Evolutionary conservation across 208 protist genomes (phyloP).

Genomic region (Tritrichomonas musculus): DNA sequence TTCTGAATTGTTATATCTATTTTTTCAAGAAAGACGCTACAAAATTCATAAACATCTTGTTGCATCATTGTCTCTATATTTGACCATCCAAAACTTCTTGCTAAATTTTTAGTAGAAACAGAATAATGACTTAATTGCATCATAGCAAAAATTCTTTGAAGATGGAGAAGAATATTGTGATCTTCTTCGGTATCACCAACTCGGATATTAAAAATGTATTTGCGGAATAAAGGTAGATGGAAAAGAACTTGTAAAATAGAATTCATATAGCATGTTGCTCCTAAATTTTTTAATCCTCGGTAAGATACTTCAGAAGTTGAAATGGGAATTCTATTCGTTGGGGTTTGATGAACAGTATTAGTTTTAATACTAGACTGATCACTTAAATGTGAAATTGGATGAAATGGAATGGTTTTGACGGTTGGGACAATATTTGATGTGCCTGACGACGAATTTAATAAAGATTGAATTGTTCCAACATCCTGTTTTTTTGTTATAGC

Average conservation of each 20-base stretch:
- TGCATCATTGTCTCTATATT: background rate
- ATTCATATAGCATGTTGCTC: background rate
- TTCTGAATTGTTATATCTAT: background rate
- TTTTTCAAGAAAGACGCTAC: background rate
- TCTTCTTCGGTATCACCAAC: background rate
- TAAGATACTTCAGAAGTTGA: no score
- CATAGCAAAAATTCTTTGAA: background rate
- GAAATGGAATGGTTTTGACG: no score
- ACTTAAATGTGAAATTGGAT: no score
- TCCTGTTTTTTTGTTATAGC: no score
- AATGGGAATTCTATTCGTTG: no score
- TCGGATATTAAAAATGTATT: background rate
- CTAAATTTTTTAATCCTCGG: background rate
- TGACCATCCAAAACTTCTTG: background rate
- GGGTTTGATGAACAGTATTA: no score
- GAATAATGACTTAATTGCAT: background rate
- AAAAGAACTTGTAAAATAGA: background rate
- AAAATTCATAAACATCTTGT: background rate
- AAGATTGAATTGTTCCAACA: no score
- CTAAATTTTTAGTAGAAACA: background rate
- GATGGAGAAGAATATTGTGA: slow-evolving; percentile 48
- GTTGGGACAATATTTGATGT: no score
- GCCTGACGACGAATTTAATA: no score
- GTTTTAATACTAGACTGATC: no score
- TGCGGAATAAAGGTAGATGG: background rate